These are phyloP conservation scores for Salix caprea DNA, from an alignment of 345 rosid species.

Conservation along the genomic window DNA sequence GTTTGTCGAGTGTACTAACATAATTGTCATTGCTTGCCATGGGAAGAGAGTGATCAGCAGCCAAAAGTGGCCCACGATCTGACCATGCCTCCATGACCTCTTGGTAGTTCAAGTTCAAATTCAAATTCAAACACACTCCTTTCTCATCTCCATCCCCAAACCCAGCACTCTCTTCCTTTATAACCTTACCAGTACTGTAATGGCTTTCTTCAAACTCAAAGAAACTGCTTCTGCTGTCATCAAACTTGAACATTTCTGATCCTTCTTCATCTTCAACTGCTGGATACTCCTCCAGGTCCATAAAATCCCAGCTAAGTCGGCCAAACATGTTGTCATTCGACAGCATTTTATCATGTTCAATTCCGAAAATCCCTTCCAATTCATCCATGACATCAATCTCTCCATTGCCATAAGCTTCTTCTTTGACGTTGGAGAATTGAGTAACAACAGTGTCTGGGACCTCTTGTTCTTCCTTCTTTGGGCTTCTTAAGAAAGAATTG, in stretches of 20 bases:
- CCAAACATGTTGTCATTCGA: background rate
- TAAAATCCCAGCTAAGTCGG: slow-evolving; percentile 35
- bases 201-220: slow-evolving; percentile 15
- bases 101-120: slow-evolving; percentile 65
- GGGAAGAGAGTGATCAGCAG: slow-evolving; percentile 33
- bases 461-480: slow-evolving; percentile 39
- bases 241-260: slow-evolving; percentile 2
- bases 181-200: background rate
- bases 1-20: slow-evolving; percentile 35
- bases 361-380: slow-evolving; percentile 30
- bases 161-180: slow-evolving; percentile 33
- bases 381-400: slow-evolving; percentile 25
- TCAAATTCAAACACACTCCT: slow-evolving; percentile 39
- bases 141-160: slow-evolving; percentile 39
- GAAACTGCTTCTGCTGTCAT: background rate
- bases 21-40: slow-evolving; percentile 28
- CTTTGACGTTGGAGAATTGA: slow-evolving; percentile 6
- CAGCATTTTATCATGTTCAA: slow-evolving; percentile 22
- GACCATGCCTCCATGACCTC: slow-evolving; percentile 70
- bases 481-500: slow-evolving; percentile 32
- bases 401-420: background rate
- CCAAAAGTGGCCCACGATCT: slow-evolving; percentile 44
- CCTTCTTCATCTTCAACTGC: slow-evolving; percentile 28
- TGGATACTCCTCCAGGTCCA: slow-evolving; percentile 34
- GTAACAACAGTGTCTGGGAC: slow-evolving; percentile 18